phyloP scores from a whole-genome alignment of 441 rosid species.

The Corymbia calophylla region DNA sequence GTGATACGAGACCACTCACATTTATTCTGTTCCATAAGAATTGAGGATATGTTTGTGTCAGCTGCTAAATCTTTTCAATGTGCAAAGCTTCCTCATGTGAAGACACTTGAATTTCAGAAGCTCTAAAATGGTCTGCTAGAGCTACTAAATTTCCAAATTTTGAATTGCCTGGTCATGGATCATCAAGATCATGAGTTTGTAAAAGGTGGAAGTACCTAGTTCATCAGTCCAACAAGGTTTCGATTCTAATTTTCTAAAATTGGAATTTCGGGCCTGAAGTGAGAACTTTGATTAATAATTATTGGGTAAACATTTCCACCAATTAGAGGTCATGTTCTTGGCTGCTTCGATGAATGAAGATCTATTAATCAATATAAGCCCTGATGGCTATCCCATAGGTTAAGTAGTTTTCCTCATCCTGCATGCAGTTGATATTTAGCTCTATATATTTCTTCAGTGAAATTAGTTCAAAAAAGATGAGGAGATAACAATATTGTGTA shows the following conservation, averaged over 20 bases:
- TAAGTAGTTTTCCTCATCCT: not conserved
- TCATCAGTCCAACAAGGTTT: not conserved
- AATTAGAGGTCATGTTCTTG: not conserved
- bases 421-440: not conserved
- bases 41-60: not conserved
- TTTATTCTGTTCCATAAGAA: not conserved
- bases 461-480: not conserved
- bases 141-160: not conserved
- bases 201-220: not conserved
- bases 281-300: not conserved
- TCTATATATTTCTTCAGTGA: not conserved
- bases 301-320: not conserved
- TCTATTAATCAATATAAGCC: not conserved
- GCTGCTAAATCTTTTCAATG: not conserved
- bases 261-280: not conserved
- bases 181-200: not conserved
- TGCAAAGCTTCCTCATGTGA: not conserved
- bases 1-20: not conserved
- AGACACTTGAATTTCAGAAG: not conserved
- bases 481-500: not conserved
- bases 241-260: not conserved
- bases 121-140: not conserved
- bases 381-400: not conserved
- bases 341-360: not conserved
- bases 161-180: not conserved